A percentile compares a stretch with the other conserved stretches of the same genome.
phyloP scores from a whole-genome alignment of 768 basidiomycete species.

The Tylopilus intermedius region DNA sequence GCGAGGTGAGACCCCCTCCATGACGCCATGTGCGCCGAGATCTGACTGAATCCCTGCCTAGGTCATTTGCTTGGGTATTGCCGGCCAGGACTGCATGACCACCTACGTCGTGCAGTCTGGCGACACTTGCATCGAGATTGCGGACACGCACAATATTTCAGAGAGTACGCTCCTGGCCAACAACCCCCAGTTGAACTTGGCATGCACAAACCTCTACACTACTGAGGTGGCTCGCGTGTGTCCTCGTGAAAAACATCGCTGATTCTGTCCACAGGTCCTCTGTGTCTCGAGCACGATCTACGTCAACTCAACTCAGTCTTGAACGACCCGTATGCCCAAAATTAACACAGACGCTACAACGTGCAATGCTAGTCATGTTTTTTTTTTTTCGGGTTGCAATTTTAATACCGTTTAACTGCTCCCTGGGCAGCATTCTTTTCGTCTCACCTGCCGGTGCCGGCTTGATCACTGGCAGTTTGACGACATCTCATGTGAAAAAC shows the following conservation, averaged over 20 bases:
- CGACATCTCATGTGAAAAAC: too few species aligned
- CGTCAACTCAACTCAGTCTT: slow-evolving; percentile 17
- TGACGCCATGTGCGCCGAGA: neutral
- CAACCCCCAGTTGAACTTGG: slow-evolving; percentile 57
- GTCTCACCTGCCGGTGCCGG: too few species aligned
- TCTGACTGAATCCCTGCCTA: slow-evolving; percentile 13
- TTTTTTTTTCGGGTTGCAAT: neutral
- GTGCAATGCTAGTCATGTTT: too few species aligned
- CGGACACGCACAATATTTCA: slow-evolving; percentile 36
- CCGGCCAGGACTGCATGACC: slow-evolving; percentile 52
- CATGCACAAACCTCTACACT: slow-evolving; percentile 52
- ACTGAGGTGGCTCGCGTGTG: slow-evolving; percentile 44
- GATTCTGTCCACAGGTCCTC: slow-evolving; percentile 17
- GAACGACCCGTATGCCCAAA: too few species aligned
- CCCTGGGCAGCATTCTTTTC: too few species aligned
- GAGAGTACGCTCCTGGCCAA: slow-evolving; percentile 47
- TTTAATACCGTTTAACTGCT: neutral
- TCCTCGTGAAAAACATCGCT: neutral
- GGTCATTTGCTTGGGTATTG: slow-evolving; percentile 53
- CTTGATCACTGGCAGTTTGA: neutral
- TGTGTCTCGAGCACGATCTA: slow-evolving; percentile 24
- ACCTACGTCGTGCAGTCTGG: slow-evolving; percentile 43
- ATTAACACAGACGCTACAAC: too few species aligned
- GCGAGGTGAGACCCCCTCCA: slow-evolving; percentile 35
- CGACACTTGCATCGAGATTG: slow-evolving; percentile 49